phyloP scores from a whole-genome alignment of 768 basidiomycete species.

The Lentinula detonsa region DNA sequence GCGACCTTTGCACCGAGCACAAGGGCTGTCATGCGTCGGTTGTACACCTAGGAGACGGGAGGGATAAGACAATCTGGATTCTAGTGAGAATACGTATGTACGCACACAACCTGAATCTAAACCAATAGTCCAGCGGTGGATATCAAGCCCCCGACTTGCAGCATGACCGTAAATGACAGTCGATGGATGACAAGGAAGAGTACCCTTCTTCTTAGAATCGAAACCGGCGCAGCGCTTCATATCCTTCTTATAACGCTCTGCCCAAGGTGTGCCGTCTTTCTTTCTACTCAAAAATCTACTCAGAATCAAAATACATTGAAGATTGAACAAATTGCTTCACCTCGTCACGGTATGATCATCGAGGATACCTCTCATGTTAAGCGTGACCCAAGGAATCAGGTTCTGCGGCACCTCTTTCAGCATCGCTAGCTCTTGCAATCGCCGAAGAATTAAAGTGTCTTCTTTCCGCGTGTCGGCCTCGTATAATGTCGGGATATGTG shows the following conservation, averaged over 20 bases:
- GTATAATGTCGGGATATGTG: slow-evolving; percentile 43
- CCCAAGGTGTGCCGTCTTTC: slow-evolving; percentile 65
- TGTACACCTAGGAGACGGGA: slow-evolving; percentile 40
- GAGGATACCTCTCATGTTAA: slow-evolving; percentile 65
- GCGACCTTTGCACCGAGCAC: slow-evolving; percentile 38
- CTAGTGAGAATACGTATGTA: slow-evolving; percentile 5
- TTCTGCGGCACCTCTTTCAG: slow-evolving; percentile 71
- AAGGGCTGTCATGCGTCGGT: slow-evolving; percentile 57
- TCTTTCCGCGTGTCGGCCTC: slow-evolving; percentile 11
- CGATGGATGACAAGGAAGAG: slow-evolving; percentile 60
- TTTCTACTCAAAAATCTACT: slow-evolving; percentile 9
- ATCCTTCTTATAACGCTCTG: slow-evolving; percentile 64
- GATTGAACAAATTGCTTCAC: slow-evolving; percentile 16
- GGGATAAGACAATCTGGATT: slow-evolving; percentile 2
- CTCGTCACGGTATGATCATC: slow-evolving; percentile 37
- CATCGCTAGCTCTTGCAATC: slow-evolving; percentile 63
- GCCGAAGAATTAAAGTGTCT: slow-evolving; percentile 30
- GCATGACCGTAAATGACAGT: slow-evolving; percentile 88
- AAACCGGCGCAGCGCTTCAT: slow-evolving; percentile 57
- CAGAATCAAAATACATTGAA: background rate
- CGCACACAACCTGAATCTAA: slow-evolving; percentile 84
- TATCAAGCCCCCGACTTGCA: slow-evolving; percentile 72
- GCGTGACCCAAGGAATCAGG: slow-evolving; percentile 62
- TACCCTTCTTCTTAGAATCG: slow-evolving; percentile 18
- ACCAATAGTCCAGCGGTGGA: slow-evolving; percentile 80